Evolutionary conservation across 2,329 filamentous ascomycete species (phyloP), one percentile per base, ranked within the genome.

Genomic region (Chrysoporthe deuterocubensis): DNA sequence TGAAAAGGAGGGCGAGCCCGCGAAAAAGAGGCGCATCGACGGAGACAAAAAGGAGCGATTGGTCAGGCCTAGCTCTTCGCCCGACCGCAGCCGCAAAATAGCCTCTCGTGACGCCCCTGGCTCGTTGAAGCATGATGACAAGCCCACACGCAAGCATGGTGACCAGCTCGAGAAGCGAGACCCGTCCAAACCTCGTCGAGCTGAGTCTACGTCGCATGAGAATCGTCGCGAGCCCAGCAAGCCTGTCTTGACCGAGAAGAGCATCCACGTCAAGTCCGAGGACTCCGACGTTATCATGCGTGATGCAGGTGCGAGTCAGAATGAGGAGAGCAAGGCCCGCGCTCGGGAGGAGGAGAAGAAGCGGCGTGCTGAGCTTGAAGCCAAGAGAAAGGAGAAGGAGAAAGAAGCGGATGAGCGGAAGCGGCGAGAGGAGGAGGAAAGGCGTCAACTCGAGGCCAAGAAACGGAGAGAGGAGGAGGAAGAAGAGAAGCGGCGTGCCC

Each of bases 11-110:
- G 80, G 76, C 52, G 86, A 88, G 65, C 82, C 86, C 18, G 70
- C 80, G 21, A 90, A 90, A 74, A 80, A 85, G 71, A 81, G 88
- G 67, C 87, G 86, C 44, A 73, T 90, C 2, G 88, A 90, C 67
- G 73, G 76, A 0, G 87, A 89, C 18, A 75, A 75, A 56, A 85
- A 82, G 67, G 85, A 89, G 65, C 83, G 80, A 72, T 81, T 81
- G 5, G 74, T 74, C 42, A 84, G 83, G 62, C 80, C 78, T 3
- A 76, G 77, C 42, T 74, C 76, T 5, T 82, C 84, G 0, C 80
- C 82, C 8, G 85, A 87, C 46, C 81, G 81, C 18, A 78, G 78
- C 18, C 78, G 76, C 59, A 86, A 85, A 70, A 73, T 81, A 26
- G 80, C 78, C 16, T 68, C 75, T 6, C 82, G 82, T 5, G 83